Base-by-base conservation (phyloP, 2,329 filamentous ascomycete species). In the Sporothrix mexicana region DNA sequence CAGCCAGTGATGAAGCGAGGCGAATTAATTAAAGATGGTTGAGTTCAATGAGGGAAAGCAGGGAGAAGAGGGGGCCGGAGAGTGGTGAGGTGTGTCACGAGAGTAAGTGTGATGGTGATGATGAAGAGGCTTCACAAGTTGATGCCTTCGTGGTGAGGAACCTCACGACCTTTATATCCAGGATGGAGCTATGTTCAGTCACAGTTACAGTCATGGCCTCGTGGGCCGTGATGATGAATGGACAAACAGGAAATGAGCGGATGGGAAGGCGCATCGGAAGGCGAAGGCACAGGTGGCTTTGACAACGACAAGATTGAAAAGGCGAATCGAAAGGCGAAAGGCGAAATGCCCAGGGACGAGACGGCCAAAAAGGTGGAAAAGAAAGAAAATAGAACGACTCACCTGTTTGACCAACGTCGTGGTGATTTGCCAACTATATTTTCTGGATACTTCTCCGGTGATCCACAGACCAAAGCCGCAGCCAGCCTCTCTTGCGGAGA, bases 371-470 rank as follows among this genome's bases (percentile, higher is more conserved):
- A 7, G 13, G 13, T n/a, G 23, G 17, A 45, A 43, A 49, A 15
- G 47, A 10, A 23, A 20, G 8, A 23, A 13, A 25, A 7, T 7
- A 17, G 6, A 3, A 23, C 51, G 43, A 66, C 62, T 47, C 20
- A 66, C 23, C 15, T 12, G n/a, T 49, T 15, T 66, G 20, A 47
- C 62, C 43, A 49, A 47, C 41, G 41, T 49, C 20, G 62, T 49
- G 62, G 62, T 49, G 43, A 49, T 66, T 66, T 66, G 62, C 62
- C 62, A 49, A 49, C 62, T 12, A 49, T 66, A 43, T 3, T 30
- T 30, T 41, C 25, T 13, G 2, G 30, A 36, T 36, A 36, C 4
- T 36, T 36, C 30, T 36, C 3, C 30, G 59, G 10, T 23, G 59
- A 64, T 64, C 59, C 59, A 64, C 59, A 23, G 30, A 36, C 30